phyloP scores from a whole-genome alignment of 2,329 filamentous ascomycete species.

The Aplosporella prunicola region DNA sequence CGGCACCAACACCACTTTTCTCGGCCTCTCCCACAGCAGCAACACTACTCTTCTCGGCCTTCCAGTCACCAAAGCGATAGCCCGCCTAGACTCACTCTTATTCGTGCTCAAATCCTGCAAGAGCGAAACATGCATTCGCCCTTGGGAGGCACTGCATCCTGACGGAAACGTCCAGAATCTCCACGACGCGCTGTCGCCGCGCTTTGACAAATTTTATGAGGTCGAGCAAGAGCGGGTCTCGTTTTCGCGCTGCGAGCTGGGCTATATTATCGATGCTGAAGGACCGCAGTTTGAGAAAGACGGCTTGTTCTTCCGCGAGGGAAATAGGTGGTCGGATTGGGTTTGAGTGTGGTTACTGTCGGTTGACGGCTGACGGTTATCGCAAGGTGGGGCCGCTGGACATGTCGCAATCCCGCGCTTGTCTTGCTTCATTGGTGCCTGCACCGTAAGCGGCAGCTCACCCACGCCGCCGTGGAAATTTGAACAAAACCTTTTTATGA shows the following conservation, averaged over 20 bases:
- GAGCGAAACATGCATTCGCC: conserved; percentile 42
- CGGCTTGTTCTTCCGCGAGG: too few species aligned
- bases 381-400: too few species aligned
- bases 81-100: conserved; percentile 45
- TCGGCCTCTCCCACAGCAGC: conserved; percentile 12
- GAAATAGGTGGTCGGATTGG: too few species aligned
- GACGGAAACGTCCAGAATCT: conserved; percentile 43
- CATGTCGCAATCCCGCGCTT: too few species aligned
- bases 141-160: conserved; percentile 51
- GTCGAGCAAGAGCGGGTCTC: conserved; percentile 41
- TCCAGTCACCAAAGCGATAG: conserved; percentile 14
- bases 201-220: conserved; percentile 47
- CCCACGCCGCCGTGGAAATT: too few species aligned
- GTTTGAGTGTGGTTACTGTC: too few species aligned
- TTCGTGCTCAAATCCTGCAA: conserved; percentile 54
- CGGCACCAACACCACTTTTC: conserved; percentile 6
- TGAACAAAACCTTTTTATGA: too few species aligned
- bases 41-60: conserved; percentile 11
- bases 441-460: too few species aligned
- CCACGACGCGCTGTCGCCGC: conserved; percentile 38
- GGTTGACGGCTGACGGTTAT: too few species aligned
- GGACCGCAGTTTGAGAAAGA: too few species aligned
- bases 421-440: too few species aligned
- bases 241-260: conserved; percentile 46
- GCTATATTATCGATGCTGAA: conserved; percentile 48